Conservation (phyloP, 805 yeast species). For the Kluyveromyces dobzhanskii region DNA sequence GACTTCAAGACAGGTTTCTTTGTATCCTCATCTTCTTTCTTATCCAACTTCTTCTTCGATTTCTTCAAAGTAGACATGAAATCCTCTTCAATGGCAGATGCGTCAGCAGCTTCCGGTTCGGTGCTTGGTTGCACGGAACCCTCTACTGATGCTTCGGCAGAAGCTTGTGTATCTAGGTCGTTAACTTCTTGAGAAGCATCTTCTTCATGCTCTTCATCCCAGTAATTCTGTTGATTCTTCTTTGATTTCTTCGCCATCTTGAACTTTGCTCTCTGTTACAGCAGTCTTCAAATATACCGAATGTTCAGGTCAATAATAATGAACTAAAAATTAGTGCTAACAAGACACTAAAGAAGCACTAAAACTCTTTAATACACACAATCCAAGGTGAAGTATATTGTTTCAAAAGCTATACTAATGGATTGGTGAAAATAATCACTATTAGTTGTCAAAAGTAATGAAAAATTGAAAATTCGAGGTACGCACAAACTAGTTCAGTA, state of each 20-base stretch:
- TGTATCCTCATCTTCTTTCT: slow-evolving; percentile 51
- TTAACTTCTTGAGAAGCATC: slow-evolving; percentile 40
- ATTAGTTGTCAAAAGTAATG: too few species aligned
- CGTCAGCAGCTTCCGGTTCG: slow-evolving; percentile 7
- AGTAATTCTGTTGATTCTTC: slow-evolving; percentile 64
- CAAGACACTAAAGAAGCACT: too few species aligned
- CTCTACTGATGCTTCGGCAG: slow-evolving; percentile 6
- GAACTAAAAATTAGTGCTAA: too few species aligned
- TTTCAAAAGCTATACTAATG: too few species aligned
- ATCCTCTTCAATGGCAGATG: slow-evolving; percentile 44
- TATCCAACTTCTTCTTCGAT: slow-evolving; percentile 67
- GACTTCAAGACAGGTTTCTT: slow-evolving; percentile 70
- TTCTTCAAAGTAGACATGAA: slow-evolving; percentile 77
- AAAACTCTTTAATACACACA: too few species aligned
- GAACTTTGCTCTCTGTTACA: slow-evolving; percentile 7
- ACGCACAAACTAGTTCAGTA: too few species aligned
- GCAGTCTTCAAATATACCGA: too few species aligned
- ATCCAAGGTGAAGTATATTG: too few species aligned
- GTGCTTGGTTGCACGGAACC: slow-evolving; percentile 3
- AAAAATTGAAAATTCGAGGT: too few species aligned
- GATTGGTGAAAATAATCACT: too few species aligned
- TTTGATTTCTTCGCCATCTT: slow-evolving; percentile 45
- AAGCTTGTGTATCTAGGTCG: slow-evolving; percentile 6
- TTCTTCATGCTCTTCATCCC: slow-evolving; percentile 67
- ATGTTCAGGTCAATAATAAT: too few species aligned